phyloP scores from a whole-genome alignment of 345 rosid species.

The Eucalyptus cloeziana region DNA sequence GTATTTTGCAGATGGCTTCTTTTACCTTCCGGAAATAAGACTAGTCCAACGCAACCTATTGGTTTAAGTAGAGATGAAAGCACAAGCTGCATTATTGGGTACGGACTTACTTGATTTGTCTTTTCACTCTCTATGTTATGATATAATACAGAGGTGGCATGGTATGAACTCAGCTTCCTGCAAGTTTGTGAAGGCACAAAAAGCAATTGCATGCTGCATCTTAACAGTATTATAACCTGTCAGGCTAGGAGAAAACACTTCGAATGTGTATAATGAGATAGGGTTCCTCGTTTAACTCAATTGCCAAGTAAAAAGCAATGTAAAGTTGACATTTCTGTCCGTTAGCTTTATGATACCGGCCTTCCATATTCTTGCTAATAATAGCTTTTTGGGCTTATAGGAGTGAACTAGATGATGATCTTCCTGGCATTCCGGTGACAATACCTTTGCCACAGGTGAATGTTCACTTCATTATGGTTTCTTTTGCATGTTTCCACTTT shows the following conservation, averaged over 20 bases:
- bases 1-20: conserved; percentile 48
- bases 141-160: background rate
- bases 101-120: background rate
- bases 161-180: background rate
- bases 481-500: background rate
- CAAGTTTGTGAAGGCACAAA: background rate
- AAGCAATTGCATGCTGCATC: background rate
- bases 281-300: background rate
- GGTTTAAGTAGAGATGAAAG: conserved; percentile 47
- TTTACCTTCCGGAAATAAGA: conserved; percentile 35
- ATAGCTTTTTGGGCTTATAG: conserved; percentile 17
- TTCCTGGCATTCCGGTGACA: conserved; percentile 42
- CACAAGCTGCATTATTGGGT: conserved; percentile 57
- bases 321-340: background rate
- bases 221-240: background rate
- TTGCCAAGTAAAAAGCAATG: background rate
- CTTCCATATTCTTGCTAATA: background rate
- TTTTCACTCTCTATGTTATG: background rate
- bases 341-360: background rate
- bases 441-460: conserved; percentile 53
- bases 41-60: conserved; percentile 29
- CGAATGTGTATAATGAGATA: background rate
- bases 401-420: conserved; percentile 36
- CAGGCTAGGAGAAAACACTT: background rate
- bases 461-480: background rate